Evolutionary conservation across 202 grass and related monocot genomes (phyloP).

Genomic region (Carex arenaria): DNA sequence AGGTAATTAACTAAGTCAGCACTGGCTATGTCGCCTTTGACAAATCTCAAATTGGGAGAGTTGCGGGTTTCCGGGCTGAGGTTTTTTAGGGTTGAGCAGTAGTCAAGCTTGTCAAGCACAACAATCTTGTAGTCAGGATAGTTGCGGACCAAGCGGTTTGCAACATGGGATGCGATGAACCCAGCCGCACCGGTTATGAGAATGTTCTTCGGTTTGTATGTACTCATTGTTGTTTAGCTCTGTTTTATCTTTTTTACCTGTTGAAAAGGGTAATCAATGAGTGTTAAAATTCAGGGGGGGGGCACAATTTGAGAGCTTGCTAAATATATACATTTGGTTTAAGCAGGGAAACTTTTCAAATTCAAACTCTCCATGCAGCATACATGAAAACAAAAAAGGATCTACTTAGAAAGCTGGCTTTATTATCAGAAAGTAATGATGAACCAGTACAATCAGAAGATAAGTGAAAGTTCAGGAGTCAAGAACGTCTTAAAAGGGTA

Average conservation of each 20-base stretch:
- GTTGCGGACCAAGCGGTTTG: slow-evolving; percentile 40
- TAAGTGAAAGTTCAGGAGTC: not conserved
- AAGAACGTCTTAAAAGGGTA: not conserved
- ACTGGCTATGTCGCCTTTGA: slow-evolving; percentile 43
- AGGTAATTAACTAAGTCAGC: slow-evolving; percentile 50
- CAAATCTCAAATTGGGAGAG: slow-evolving; percentile 44
- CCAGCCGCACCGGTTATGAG: slow-evolving; percentile 53
- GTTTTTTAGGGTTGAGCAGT: slow-evolving; percentile 48
- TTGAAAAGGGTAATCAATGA: not conserved
- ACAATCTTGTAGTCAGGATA: slow-evolving; percentile 39
- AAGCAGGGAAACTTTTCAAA: not conserved
- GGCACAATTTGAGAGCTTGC: not conserved
- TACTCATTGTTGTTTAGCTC: slow-evolving; percentile 8
- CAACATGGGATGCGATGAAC: slow-evolving; percentile 59
- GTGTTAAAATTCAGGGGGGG: not conserved
- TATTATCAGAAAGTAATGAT: not conserved
- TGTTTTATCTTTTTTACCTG: not conserved
- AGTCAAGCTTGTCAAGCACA: slow-evolving; percentile 58
- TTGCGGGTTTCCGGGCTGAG: slow-evolving; percentile 20
- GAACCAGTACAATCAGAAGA: not conserved
- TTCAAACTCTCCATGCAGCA: not conserved
- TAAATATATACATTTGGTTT: not conserved
- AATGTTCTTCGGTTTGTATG: slow-evolving; percentile 40
- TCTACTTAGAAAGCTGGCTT: not conserved
- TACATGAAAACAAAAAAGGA: not conserved